Percentiles rank a stretch among this genome's conserved stretches.
Conservation (phyloP, 176 grass and related monocot genomes). For the Musa acuminata region DNA sequence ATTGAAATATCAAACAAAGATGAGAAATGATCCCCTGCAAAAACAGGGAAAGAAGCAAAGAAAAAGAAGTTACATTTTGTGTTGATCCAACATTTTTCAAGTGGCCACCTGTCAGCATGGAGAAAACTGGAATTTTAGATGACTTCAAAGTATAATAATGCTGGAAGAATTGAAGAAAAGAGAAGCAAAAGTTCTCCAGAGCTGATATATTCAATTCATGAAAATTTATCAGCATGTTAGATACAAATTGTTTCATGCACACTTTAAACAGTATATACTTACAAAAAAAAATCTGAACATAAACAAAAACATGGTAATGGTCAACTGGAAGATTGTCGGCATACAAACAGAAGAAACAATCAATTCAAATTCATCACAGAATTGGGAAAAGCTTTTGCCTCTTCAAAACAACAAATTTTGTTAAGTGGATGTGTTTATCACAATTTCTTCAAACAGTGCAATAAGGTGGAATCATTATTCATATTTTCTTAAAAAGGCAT, state of each 20-base stretch:
- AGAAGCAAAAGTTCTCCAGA: neutral
- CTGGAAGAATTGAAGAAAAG: neutral
- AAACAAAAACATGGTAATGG: neutral
- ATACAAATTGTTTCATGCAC: neutral
- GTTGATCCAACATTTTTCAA: constrained; percentile 33
- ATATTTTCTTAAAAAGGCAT: no score
- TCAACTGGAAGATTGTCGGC: neutral
- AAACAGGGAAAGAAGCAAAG: neutral
- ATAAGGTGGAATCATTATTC: neutral
- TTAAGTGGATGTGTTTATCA: no score
- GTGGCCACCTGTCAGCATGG: constrained; percentile 47
- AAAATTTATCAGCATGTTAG: neutral
- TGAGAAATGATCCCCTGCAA: constrained; percentile 21
- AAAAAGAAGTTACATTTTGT: constrained; percentile 52
- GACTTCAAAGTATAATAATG: no score
- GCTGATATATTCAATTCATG: neutral
- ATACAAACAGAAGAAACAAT: neutral
- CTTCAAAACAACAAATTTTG: no score
- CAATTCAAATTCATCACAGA: no score
- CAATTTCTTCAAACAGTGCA: neutral
- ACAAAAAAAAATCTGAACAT: neutral
- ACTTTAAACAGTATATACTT: neutral
- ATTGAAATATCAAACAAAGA: constrained; percentile 20
- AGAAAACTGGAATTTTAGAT: constrained; percentile 10
- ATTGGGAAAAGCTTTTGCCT: no score